Percentiles rank a stretch among this genome's conserved stretches.
These are phyloP conservation scores for Fusarium nisikadoi DNA, from an alignment of 2,329 filamentous ascomycete species.

Conservation along the genomic window DNA sequence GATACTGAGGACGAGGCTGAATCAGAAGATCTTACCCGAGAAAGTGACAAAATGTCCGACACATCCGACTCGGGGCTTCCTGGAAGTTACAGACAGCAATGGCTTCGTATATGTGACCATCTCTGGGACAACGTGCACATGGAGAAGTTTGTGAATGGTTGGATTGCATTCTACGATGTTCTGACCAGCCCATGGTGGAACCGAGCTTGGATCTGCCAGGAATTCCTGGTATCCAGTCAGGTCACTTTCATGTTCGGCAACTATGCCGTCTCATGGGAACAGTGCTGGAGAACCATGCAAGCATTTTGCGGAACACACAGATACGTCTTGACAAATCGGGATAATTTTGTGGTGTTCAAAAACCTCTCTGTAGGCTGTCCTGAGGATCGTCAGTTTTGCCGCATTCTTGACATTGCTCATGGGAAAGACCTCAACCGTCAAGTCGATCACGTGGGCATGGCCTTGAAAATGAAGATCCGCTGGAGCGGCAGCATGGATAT, in stretches of 20 bases:
- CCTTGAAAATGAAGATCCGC: fast-evolving
- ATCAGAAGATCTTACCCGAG: background rate
- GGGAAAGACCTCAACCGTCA: fast-evolving
- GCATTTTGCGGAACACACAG: background rate
- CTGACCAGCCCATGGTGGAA: fast-evolving
- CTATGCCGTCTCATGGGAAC: fast-evolving
- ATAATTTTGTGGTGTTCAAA: fast-evolving
- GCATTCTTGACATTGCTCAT: fast-evolving
- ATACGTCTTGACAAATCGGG: fast-evolving
- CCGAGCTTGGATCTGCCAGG: background rate
- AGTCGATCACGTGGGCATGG: fast-evolving
- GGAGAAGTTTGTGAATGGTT: fast-evolving
- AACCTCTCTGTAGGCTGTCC: background rate
- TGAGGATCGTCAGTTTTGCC: fast-evolving
- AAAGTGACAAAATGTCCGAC: too few relatives aligned
- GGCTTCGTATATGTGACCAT: background rate
- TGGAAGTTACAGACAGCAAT: too few relatives aligned
- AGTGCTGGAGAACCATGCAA: fast-evolving
- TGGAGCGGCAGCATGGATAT: background rate
- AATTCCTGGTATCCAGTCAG: fast-evolving
- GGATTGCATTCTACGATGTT: fast-evolving
- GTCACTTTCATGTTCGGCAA: fast-evolving
- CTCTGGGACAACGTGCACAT: fast-evolving
- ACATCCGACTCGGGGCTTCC: too few relatives aligned
- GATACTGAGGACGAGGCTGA: background rate